Evolutionary conservation across 2,329 filamentous ascomycete species (phyloP).

Genomic region (Nigrograna mackinnonii): DNA sequence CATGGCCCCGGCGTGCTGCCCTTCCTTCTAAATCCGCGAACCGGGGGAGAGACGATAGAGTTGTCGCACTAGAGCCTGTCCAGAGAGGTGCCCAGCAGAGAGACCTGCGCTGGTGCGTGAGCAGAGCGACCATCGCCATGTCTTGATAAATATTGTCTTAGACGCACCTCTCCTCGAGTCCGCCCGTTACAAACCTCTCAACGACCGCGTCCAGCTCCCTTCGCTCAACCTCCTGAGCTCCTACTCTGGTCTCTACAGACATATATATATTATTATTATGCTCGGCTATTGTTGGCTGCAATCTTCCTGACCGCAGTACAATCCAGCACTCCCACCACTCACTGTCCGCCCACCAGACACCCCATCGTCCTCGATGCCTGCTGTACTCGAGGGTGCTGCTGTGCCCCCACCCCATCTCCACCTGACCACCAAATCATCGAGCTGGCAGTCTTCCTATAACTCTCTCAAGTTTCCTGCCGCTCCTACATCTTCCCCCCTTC

Average conservation of each 20-base stretch:
- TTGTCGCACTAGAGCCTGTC: constrained; percentile 34
- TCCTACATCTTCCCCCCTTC: constrained; percentile 27
- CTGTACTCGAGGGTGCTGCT: constrained; percentile 36
- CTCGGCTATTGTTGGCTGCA: constrained; percentile 19
- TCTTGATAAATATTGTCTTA: constrained; percentile 23
- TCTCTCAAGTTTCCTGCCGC: constrained; percentile 24
- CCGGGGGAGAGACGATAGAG: constrained; percentile 33
- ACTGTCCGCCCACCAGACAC: constrained; percentile 14
- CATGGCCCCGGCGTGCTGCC: constrained; percentile 18
- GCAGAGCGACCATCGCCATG: constrained; percentile 17
- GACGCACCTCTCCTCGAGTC: constrained; percentile 12
- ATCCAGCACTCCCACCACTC: constrained; percentile 3
- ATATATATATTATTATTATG: constrained; percentile 9
- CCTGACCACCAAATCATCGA: constrained; percentile 25
- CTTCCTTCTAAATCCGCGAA: constrained; percentile 25
- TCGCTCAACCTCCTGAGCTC: constrained; percentile 2
- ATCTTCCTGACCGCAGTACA: constrained; percentile 10
- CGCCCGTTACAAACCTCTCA: neutral
- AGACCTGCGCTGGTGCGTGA: constrained; percentile 13
- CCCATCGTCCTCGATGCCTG: constrained; percentile 31
- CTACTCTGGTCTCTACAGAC: too few relatives aligned
- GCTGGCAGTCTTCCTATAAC: constrained; percentile 30
- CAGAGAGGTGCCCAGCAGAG: constrained; percentile 11
- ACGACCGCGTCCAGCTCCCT: constrained; percentile 1
- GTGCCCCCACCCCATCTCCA: constrained; percentile 38